Evolutionary conservation across 75 land plant species (phyloP), one percentile per base, ranked within the genome.

Genomic region (Pinus albicaulis): DNA sequence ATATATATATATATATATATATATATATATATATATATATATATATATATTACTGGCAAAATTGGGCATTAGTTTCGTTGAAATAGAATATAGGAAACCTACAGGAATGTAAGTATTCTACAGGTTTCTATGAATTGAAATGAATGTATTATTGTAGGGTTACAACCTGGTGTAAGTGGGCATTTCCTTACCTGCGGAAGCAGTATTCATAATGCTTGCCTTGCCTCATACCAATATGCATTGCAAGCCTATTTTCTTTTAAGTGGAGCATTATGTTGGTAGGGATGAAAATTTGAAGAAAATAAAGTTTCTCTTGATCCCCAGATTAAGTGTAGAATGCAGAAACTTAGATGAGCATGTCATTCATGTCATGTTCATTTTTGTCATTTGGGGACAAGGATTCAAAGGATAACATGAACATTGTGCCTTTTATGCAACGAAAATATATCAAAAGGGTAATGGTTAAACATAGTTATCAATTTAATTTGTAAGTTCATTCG

Each of bases 81-180:
- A 28, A 28, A 28, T 28, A 28, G 0, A 0, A 28, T 28, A 1
- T 28, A 28, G 28, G 28, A 28, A 28, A 28, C 28, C 28, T 28
- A 28, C 28, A 28, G 28, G 28, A 0, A 28, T 28, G 28, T 28
- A 28, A 1, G 28, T 28, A 28, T 28, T 28, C 1, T 28, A 28
- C 28, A 1, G 28, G 1, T 0, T 28, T 28, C 1, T 28, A 28
- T 28, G 28, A 28, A 28, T 28, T 28, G 28, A 28, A 28, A 28
- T 28, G 0, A 28, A 28, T 28, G 28, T 28, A n/a, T n/a, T n/a
- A n/a, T n/a, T n/a, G n/a, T n/a, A n/a, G n/a, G n/a, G n/a, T n/a
- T n/a, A n/a, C n/a, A n/a, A n/a, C 89, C 91, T 28, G 93, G 86
- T 84, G 86, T 87, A 77, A 89, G 93, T 91, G 25, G 31, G 57